These are phyloP conservation scores for Leccinum truebloodii DNA, from an alignment of 768 basidiomycete species.

Conservation along the genomic window DNA sequence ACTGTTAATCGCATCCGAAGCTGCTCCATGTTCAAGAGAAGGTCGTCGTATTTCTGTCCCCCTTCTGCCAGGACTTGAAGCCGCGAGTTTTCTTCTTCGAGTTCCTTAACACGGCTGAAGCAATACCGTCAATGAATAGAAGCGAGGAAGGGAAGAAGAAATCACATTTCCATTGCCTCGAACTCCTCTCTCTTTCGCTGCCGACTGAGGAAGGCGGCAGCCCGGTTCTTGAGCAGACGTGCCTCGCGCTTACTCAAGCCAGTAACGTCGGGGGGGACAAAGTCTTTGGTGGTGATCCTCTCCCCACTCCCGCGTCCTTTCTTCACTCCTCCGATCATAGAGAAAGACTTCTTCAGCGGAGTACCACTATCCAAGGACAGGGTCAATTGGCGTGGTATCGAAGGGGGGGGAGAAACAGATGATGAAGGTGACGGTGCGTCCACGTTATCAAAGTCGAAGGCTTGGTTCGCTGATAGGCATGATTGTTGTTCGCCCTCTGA, in stretches of 20 bases:
- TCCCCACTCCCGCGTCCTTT: conserved; percentile 50
- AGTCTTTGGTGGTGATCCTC: conserved; percentile 71
- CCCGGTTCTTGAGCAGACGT: conserved; percentile 88
- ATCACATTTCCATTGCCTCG: conserved; percentile 87
- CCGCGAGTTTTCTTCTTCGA: conserved; percentile 82
- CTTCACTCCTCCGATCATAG: conserved; percentile 45
- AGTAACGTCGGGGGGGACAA: conserved; percentile 84
- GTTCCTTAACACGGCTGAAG: conserved; percentile 74
- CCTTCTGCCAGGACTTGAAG: conserved; percentile 61
- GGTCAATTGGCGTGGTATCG: conserved; percentile 34
- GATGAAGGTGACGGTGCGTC: conserved; percentile 37
- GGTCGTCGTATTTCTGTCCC: conserved; percentile 39
- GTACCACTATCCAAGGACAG: conserved; percentile 35
- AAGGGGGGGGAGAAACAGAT: conserved; percentile 32
- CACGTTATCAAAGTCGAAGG: conserved; percentile 55
- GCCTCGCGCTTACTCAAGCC: conserved; percentile 91
- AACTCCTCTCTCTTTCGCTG: conserved; percentile 93
- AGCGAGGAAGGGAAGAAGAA: conserved; percentile 26
- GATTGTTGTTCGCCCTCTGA: conserved; percentile 48
- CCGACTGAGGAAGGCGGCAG: conserved; percentile 87
- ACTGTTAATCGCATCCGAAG: conserved; percentile 65
- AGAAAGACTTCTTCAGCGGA: conserved; percentile 42
- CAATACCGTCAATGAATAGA: conserved; percentile 21
- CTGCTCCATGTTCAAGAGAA: conserved; percentile 62
- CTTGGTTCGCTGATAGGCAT: conserved; percentile 70